Percentiles rank a stretch among this genome's conserved stretches.
Conservation (phyloP, 768 basidiomycete genomes). For the Sporobolomyces pararoseus region DNA sequence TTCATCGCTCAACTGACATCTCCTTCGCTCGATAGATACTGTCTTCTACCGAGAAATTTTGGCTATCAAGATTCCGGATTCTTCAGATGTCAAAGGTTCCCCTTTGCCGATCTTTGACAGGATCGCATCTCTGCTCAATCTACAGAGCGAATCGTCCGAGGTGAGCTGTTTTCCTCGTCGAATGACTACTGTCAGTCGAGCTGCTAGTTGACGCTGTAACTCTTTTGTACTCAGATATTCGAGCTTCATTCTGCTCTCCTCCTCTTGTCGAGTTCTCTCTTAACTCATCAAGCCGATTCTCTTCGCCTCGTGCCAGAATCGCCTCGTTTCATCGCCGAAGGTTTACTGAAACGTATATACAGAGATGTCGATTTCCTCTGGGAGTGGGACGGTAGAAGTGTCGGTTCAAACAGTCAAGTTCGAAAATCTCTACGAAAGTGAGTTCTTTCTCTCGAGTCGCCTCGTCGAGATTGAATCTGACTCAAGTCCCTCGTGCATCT, state of each 20-base stretch:
- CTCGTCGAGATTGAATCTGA: neutral
- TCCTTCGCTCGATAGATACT: neutral
- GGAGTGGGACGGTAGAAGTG: constrained; percentile 36
- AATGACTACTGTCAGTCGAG: too few species aligned
- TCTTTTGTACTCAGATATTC: neutral
- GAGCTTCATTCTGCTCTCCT: constrained; percentile 22
- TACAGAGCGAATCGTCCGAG: neutral
- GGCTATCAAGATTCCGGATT: constrained; percentile 23
- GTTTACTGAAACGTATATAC: constrained; percentile 23
- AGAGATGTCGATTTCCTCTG: constrained; percentile 24
- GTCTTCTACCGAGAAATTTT: constrained; percentile 26
- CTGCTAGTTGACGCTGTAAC: neutral
- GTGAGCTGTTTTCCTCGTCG: neutral
- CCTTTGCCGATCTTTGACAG: constrained; percentile 33
- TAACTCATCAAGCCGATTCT: constrained; percentile 26
- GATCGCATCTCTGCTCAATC: constrained; percentile 17
- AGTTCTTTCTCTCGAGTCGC: neutral
- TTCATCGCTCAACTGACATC: too few species aligned
- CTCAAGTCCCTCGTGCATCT: neutral
- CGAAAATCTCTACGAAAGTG: constrained; percentile 6
- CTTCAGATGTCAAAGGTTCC: constrained; percentile 4
- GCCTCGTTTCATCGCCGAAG: constrained; percentile 26
- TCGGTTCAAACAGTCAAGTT: neutral
- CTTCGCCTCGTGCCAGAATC: constrained; percentile 5
- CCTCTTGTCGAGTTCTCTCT: constrained; percentile 13